Evolutionary conservation across 805 yeast species (phyloP).

Genomic region (Candida morakotiae): DNA sequence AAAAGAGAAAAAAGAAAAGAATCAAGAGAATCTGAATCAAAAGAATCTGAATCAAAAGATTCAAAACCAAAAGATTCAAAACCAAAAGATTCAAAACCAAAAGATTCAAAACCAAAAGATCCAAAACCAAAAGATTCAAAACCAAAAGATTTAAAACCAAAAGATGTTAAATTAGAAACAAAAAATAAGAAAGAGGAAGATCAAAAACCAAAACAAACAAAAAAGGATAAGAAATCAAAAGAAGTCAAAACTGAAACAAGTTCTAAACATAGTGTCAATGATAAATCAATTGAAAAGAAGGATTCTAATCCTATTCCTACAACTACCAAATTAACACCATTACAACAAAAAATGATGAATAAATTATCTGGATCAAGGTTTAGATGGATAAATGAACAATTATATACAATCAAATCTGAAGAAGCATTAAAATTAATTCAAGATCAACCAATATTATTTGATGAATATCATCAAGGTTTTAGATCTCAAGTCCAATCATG

Average conservation of each 20-base stretch:
- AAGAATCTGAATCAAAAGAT: not conserved
- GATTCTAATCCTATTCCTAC: conserved; percentile 11
- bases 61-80: conserved; percentile 8
- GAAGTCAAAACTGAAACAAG: not conserved
- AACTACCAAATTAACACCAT: conserved; percentile 59
- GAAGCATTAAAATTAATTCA: conserved; percentile 69
- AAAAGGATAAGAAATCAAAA: conserved; percentile 6
- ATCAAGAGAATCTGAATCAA: not conserved
- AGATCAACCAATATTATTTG: conserved; percentile 83
- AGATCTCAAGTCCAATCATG: conserved; percentile 91
- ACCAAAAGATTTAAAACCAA: conserved; percentile 6
- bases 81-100: conserved; percentile 8
- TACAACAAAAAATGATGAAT: conserved; percentile 94
- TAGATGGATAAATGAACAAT: conserved; percentile 96
- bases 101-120: not conserved
- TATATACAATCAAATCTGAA: conserved; percentile 82
- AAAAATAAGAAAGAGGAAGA: conserved; percentile 5
- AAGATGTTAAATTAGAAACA: conserved; percentile 2
- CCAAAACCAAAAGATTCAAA: conserved; percentile 7
- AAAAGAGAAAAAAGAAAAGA: conserved; percentile 8
- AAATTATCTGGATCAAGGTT: conserved; percentile 93
- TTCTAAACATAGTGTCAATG: conserved; percentile 4
- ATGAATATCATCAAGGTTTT: conserved; percentile 94
- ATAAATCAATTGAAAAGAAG: conserved; percentile 9
- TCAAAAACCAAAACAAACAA: not conserved